phyloP scores from a whole-genome alignment of 805 yeast species.

The Grigorovia yakushimaensis region DNA sequence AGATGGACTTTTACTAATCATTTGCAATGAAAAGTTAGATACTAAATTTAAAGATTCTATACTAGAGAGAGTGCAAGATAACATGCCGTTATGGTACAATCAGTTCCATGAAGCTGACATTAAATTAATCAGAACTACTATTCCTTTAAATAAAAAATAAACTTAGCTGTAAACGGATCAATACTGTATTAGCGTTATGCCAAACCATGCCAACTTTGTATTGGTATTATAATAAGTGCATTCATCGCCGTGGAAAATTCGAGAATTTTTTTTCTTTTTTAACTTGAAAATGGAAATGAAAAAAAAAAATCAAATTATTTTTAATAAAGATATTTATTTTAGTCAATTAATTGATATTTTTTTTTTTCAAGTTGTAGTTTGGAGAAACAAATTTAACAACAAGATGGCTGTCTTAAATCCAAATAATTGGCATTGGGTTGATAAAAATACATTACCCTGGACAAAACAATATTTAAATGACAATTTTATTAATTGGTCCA shows the following conservation, averaged over 20 bases:
- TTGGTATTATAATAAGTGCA: no score
- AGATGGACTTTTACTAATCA: constrained; percentile 20
- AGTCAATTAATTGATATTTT: no score
- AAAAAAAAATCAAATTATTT: neutral
- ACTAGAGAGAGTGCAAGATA: constrained; percentile 9
- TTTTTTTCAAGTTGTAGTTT: no score
- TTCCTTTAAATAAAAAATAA: constrained; percentile 8
- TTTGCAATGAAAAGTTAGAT: constrained; percentile 15
- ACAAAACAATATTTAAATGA: constrained; percentile 40
- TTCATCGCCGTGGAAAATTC: neutral
- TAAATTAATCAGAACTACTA: constrained; percentile 16
- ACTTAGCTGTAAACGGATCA: neutral
- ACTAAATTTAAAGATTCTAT: constrained; percentile 13
- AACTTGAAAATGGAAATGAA: neutral
- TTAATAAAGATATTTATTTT: neutral
- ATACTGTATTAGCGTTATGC: no score
- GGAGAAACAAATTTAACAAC: no score
- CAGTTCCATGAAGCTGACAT: constrained; percentile 12
- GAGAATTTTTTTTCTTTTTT: neutral
- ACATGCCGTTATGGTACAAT: constrained; percentile 22
- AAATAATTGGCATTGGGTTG: constrained; percentile 73
- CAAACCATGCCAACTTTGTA: no score
- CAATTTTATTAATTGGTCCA: constrained; percentile 23
- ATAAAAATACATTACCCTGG: constrained; percentile 60
- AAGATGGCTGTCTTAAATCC: constrained; percentile 61